These are phyloP conservation scores for Kodamaea sp. DNA, from an alignment of 1,139 yeast species.

Conservation along the genomic window DNA sequence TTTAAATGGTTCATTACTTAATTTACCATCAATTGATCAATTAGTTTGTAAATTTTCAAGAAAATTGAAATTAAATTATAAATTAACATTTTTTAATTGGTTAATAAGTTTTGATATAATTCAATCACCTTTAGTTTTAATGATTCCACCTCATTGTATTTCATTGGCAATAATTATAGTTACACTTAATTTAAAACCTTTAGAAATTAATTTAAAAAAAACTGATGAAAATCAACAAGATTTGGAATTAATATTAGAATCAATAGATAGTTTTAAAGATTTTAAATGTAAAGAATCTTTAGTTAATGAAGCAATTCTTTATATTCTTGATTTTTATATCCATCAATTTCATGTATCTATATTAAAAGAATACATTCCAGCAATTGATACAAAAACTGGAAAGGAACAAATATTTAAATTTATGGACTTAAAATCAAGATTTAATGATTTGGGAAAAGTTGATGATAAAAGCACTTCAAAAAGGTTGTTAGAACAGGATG, in stretches of 20 bases:
- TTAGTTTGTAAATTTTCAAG: constrained; percentile 67
- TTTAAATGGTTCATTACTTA: constrained; percentile 47
- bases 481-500: constrained; percentile 39
- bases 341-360: constrained; percentile 41
- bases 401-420: constrained; percentile 47
- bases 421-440: constrained; percentile 44
- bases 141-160: constrained; percentile 75
- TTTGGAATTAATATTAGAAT: constrained; percentile 26
- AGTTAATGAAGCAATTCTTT: constrained; percentile 59
- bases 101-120: constrained; percentile 68
- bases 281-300: constrained; percentile 48
- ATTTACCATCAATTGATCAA: constrained; percentile 52
- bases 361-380: constrained; percentile 23
- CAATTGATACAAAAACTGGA: constrained; percentile 32
- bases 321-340: constrained; percentile 58
- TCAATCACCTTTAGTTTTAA: constrained; percentile 66
- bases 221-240: constrained; percentile 15
- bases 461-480: constrained; percentile 38
- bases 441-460: constrained; percentile 39
- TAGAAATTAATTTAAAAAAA: constrained; percentile 24
- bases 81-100: constrained; percentile 64
- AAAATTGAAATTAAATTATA: constrained; percentile 44
- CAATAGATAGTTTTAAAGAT: constrained; percentile 36
- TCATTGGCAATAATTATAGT: constrained; percentile 63
- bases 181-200: constrained; percentile 39